Evolutionary conservation across 2,329 filamentous ascomycete genomes (phyloP), one percentile per base, ranked within the genome.

Genomic region (Colletotrichum sp.): DNA sequence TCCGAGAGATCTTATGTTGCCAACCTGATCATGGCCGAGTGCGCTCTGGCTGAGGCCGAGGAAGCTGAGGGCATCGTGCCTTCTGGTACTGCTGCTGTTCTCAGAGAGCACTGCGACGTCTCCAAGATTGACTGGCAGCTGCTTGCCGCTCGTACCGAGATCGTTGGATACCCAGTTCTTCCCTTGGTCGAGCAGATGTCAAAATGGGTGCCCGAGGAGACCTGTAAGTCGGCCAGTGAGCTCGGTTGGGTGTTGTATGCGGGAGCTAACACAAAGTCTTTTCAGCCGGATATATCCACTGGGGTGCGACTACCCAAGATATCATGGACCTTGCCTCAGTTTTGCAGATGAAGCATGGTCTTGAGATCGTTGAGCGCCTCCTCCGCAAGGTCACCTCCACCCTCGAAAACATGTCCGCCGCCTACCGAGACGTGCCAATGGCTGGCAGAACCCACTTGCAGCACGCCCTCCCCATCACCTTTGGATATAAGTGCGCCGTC

Each of bases 241-340:
- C 39, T 24, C 14, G 2, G 2, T 34, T n/a, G 16, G 24, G 12
- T 8, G 12, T 24, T 6, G 13, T 16, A 8, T 21, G 1, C 6
- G 34, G 10, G 28, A 66, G 39, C 48, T 64, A 63, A 32, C 12
- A 2, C 12, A 7, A 7, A 18, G 3, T 32, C 26, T 4, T 24
- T 18, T 36, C 77, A 72, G 79, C 79, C 6, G 79, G 78, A 1
- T 91, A 90, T 78, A 86, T 91, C 13, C 90, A 91, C 79, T 91
- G 90, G 89, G 90, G 90, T 10, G 89, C 90, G 3, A 91, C 90
- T 0, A 92, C 90, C 0, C 90, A 92, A 77, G 90, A 92, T 77
- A 91, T 91, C 74, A 91, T 91, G 89, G 90, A 91, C 77, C 82
- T 87, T 0, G 90, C 89, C 0, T 87, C 86, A 14, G 83, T 90